Percentiles rank a stretch among this genome's conserved stretches.
Evolutionary conservation across 768 basidiomycete genomes (phyloP).

Genomic region (Megacollybia marginata): DNA sequence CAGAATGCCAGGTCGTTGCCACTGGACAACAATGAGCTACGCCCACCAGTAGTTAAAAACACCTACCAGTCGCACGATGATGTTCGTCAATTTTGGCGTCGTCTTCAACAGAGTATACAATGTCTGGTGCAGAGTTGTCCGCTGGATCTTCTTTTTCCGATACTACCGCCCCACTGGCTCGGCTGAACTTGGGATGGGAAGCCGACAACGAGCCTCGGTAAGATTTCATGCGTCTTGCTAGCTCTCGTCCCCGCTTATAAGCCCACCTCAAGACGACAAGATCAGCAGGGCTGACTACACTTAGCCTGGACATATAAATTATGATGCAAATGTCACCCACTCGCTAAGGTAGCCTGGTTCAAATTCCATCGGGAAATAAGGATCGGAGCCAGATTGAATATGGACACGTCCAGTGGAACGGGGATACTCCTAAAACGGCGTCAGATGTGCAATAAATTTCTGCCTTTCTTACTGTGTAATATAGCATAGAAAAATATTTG

Average conservation of each 20-base stretch:
- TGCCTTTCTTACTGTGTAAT: slow-evolving; percentile 24
- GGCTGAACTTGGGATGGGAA: slow-evolving; percentile 30
- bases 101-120: slow-evolving; percentile 34
- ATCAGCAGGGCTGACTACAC: slow-evolving; percentile 28
- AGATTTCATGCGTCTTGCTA: slow-evolving; percentile 43
- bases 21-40: slow-evolving; percentile 15
- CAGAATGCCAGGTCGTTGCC: slow-evolving; percentile 40
- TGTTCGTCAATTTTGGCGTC: slow-evolving; percentile 34
- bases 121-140: slow-evolving; percentile 23
- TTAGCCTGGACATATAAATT: background rate
- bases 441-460: background rate
- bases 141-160: slow-evolving; percentile 21
- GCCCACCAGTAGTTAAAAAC: background rate
- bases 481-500: slow-evolving; percentile 20
- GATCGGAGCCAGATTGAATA: slow-evolving; percentile 24
- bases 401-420: slow-evolving; percentile 28
- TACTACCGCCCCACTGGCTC: slow-evolving; percentile 23
- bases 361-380: slow-evolving; percentile 27
- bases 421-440: slow-evolving; percentile 24
- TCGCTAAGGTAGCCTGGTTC: slow-evolving; percentile 36
- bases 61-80: slow-evolving; percentile 24
- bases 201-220: slow-evolving; percentile 31
- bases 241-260: slow-evolving; percentile 51
- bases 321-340: slow-evolving; percentile 21
- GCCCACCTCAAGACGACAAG: slow-evolving; percentile 38